Evolutionary conservation across 106 monocot genomes (phyloP).

Genomic region (Dendrobium catenatum): DNA sequence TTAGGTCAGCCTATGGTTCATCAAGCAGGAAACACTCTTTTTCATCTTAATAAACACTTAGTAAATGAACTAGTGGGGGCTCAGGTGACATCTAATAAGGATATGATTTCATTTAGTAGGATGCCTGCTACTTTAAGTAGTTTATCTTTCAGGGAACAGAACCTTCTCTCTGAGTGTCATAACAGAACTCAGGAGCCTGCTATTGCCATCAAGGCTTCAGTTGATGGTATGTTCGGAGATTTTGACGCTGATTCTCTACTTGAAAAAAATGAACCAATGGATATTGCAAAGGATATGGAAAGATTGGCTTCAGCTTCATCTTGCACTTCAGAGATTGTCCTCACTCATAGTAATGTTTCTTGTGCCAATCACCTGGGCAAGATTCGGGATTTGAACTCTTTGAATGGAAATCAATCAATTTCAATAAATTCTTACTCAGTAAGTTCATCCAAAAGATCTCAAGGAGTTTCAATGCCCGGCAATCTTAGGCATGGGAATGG

Average conservation of each 20-base stretch:
- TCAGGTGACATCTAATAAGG: slow-evolving; percentile 3
- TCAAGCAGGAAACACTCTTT: not conserved
- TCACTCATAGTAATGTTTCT: not conserved
- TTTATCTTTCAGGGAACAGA: slow-evolving; percentile 15
- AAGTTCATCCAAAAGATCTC: slow-evolving; percentile 1
- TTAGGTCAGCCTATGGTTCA: not conserved
- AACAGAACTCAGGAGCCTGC: slow-evolving; percentile 4
- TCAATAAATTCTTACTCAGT: slow-evolving; percentile 3
- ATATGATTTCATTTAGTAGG: not conserved
- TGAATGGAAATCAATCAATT: not conserved
- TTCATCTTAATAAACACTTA: not conserved
- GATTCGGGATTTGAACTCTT: not conserved
- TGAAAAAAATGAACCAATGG: slow-evolving; percentile 8
- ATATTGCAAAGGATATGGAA: slow-evolving; percentile 5
- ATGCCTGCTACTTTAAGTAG: not conserved
- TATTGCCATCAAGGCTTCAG: slow-evolving; percentile 6
- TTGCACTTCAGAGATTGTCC: slow-evolving; percentile 1
- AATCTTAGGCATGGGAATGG: slow-evolving; percentile 9
- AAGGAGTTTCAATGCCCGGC: slow-evolving; percentile 4
- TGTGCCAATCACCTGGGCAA: not conserved
- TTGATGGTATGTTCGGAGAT: slow-evolving; percentile 1
- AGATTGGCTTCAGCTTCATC: slow-evolving; percentile 4
- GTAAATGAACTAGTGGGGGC: slow-evolving; percentile 8
- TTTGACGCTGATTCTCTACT: not conserved
- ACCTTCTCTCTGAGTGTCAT: slow-evolving; percentile 9